Percentiles rank a stretch among this genome's conserved stretches.
phyloP scores from a whole-genome alignment of 2,329 filamentous ascomycete genomes.

The Fusarium duplospermum region DNA sequence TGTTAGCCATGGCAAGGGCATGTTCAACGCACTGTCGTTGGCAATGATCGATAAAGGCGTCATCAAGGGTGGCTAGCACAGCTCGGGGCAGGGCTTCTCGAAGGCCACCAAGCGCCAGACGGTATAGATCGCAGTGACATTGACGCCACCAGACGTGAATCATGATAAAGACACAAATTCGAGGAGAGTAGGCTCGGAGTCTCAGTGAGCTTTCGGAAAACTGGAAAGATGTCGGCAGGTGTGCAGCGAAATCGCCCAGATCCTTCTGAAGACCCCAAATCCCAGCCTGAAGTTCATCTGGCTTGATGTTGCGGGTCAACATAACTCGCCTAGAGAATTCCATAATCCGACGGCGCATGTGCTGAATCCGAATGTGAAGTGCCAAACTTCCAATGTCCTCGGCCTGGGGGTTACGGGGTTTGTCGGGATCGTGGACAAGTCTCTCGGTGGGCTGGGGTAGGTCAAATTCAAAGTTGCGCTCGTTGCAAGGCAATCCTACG shows the following conservation, averaged over 20 bases:
- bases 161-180: constrained; percentile 69
- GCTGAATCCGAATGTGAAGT: constrained; percentile 66
- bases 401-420: constrained; percentile 50
- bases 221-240: constrained; percentile 66
- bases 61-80: constrained; percentile 59
- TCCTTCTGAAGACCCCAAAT: constrained; percentile 61
- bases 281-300: constrained; percentile 56
- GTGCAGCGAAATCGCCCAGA: constrained; percentile 64
- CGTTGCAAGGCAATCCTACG: constrained; percentile 56
- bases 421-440: constrained; percentile 58
- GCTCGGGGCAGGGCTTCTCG: constrained; percentile 62
- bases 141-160: constrained; percentile 71
- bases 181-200: constrained; percentile 66
- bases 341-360: constrained; percentile 65
- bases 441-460: constrained; percentile 66
- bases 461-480: constrained; percentile 66
- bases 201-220: constrained; percentile 68
- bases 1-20: constrained; percentile 65
- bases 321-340: constrained; percentile 62
- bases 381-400: constrained; percentile 68
- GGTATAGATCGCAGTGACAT: constrained; percentile 68
- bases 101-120: constrained; percentile 63
- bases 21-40: constrained; percentile 65
- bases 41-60: constrained; percentile 61
- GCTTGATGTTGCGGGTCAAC: constrained; percentile 52